Evolutionary conservation across 78 protist species (phyloP).

Genomic region (Protostelium mycophagum): DNA sequence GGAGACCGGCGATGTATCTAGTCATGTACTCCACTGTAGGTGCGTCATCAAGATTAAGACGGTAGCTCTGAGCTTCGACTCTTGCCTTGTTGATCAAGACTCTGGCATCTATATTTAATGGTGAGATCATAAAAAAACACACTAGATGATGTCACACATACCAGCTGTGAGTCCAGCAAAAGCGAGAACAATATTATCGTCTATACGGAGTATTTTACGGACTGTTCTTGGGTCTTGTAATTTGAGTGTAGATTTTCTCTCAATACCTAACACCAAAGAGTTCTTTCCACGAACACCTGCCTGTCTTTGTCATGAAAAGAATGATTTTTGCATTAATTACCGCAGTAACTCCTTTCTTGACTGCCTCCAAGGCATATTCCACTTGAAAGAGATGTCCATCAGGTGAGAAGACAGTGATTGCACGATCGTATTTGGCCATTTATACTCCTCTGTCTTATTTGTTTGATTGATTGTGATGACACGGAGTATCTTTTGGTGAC

Average conservation of each 20-base stretch:
- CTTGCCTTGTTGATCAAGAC: slow-evolving; percentile 51
- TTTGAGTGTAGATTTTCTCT: slow-evolving; percentile 81
- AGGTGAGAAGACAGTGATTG: slow-evolving; percentile 99
- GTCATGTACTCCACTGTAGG: slow-evolving; percentile 89
- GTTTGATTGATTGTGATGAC: too few relatives aligned
- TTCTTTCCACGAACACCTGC: slow-evolving; percentile 92
- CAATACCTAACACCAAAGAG: slow-evolving; percentile 90
- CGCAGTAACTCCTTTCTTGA: slow-evolving; percentile 96
- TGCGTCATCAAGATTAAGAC: slow-evolving; percentile 93
- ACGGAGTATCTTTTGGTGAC: too few relatives aligned
- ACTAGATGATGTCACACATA: background rate
- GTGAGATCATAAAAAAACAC: background rate
- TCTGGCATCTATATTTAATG: slow-evolving; percentile 22
- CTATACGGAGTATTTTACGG: slow-evolving; percentile 92
- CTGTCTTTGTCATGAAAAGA: background rate
- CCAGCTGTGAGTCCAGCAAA: slow-evolving; percentile 89
- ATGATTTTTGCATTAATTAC: slow-evolving; percentile 39
- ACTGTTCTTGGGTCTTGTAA: slow-evolving; percentile 97
- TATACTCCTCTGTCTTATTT: too few relatives aligned
- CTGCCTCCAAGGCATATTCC: slow-evolving; percentile 99
- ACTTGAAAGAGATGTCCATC: slow-evolving; percentile 98
- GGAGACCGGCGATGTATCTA: slow-evolving; percentile 88
- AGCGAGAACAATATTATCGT: slow-evolving; percentile 91
- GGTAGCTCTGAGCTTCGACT: slow-evolving; percentile 38
- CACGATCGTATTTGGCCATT: slow-evolving; percentile 94